These are phyloP conservation scores for Chenopodium suecicum DNA, from an alignment of 148 eudicot species.

Conservation along the genomic window DNA sequence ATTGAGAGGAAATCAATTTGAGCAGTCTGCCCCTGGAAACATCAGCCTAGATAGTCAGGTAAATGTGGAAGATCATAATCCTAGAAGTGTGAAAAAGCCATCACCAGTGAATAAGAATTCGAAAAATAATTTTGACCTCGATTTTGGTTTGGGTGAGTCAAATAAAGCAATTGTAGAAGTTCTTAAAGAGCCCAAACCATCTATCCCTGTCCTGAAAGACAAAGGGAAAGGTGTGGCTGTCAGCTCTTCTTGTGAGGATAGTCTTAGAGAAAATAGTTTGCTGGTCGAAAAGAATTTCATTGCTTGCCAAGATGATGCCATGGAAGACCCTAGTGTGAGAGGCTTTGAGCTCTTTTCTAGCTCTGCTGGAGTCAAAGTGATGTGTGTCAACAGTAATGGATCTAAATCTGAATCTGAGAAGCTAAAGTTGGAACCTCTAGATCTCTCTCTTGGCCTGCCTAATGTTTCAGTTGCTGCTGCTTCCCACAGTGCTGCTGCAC, in stretches of 20 bases:
- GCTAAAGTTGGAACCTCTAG: constrained; percentile 62
- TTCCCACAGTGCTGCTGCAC: constrained; percentile 49
- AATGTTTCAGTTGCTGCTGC: constrained; percentile 62
- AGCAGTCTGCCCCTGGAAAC: constrained; percentile 23
- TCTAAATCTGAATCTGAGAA: constrained; percentile 55
- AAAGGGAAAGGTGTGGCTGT: constrained; percentile 78
- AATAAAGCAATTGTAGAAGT: constrained; percentile 27
- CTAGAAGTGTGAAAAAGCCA: constrained; percentile 21
- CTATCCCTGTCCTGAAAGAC: constrained; percentile 45
- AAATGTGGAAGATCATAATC: constrained; percentile 34
- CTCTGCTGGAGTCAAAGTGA: constrained; percentile 59
- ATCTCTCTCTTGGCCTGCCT: constrained; percentile 94
- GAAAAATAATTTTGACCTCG: constrained; percentile 35
- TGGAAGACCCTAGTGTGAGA: constrained; percentile 73
- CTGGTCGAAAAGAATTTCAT: constrained; percentile 45
- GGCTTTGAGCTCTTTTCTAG: constrained; percentile 72
- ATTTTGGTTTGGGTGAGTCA: constrained; percentile 41
- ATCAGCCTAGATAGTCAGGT: constrained; percentile 24
- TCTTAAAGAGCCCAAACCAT: constrained; percentile 34
- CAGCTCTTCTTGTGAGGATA: constrained; percentile 38
- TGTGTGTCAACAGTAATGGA: constrained; percentile 34
- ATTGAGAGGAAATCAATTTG: constrained; percentile 26
- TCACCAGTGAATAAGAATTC: constrained; percentile 24
- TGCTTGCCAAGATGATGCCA: constrained; percentile 41
- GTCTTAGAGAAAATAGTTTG: constrained; percentile 35